phyloP scores from a whole-genome alignment of 306 rosid species.

The Vicia sativa region DNA sequence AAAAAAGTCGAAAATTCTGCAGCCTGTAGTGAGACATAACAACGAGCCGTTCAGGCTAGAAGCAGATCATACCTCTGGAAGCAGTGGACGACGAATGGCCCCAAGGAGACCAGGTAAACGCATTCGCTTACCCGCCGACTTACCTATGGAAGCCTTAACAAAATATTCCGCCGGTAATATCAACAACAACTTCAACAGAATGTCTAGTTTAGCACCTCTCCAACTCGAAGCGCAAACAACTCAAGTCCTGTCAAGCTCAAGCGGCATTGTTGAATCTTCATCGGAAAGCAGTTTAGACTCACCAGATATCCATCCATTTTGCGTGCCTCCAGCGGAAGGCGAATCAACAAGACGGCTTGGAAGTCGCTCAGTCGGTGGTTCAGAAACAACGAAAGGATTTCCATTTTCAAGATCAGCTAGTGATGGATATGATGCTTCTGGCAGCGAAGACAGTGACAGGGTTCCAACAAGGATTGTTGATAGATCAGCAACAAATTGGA shows the following conservation, averaged over 20 bases:
- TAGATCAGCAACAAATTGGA: slow-evolving; percentile 74
- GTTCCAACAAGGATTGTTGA: slow-evolving; percentile 78
- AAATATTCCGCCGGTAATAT: slow-evolving; percentile 54
- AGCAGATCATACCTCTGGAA: slow-evolving; percentile 63
- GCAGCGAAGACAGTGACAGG: slow-evolving; percentile 95
- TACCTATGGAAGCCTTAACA: slow-evolving; percentile 63
- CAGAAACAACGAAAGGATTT: slow-evolving; percentile 54
- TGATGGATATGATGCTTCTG: slow-evolving; percentile 97
- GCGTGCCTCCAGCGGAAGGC: slow-evolving; percentile 64
- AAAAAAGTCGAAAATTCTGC: slow-evolving; percentile 87
- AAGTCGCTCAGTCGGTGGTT: slow-evolving; percentile 52
- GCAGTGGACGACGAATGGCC: slow-evolving; percentile 68
- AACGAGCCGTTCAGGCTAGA: slow-evolving; percentile 57
- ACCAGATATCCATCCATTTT: slow-evolving; percentile 87
- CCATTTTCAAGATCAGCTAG: slow-evolving; percentile 89
- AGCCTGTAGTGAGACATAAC: slow-evolving; percentile 68
- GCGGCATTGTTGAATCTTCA: slow-evolving; percentile 75
- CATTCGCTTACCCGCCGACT: slow-evolving; percentile 79
- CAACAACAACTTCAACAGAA: slow-evolving; percentile 59
- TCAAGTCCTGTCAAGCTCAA: slow-evolving; percentile 71
- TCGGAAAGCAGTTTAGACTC: slow-evolving; percentile 97
- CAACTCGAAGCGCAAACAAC: slow-evolving; percentile 83
- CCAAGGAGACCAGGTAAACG: slow-evolving; percentile 76
- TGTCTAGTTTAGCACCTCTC: slow-evolving; percentile 74
- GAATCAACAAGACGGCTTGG: slow-evolving; percentile 71